Evolutionary conservation across 1,284 basidiomycete genomes (phyloP).

Genomic region (Ganoderma lucidum): DNA sequence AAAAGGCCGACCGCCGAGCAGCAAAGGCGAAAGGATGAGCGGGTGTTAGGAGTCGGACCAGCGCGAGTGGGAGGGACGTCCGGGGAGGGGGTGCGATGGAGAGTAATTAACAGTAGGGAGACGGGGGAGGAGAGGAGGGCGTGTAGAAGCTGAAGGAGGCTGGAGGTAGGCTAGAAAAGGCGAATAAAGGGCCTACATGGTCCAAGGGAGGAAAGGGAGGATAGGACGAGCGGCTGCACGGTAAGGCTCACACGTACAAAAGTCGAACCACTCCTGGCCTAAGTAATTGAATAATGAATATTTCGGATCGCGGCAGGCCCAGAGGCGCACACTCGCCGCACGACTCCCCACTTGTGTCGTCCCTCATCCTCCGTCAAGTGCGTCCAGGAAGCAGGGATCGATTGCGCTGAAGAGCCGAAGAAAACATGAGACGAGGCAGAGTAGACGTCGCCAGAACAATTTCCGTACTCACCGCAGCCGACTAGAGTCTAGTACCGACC

Average conservation of each 20-base stretch:
- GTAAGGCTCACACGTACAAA: constrained; percentile 18
- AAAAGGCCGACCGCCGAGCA: background rate
- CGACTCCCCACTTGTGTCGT: background rate
- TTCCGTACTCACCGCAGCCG: background rate
- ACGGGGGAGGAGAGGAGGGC: background rate
- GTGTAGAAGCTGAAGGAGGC: background rate
- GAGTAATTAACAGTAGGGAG: background rate
- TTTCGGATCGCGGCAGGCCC: constrained; percentile 5
- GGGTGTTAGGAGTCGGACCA: background rate
- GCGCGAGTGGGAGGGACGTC: background rate
- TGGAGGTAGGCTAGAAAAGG: background rate
- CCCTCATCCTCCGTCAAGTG: background rate
- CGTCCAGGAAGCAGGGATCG: background rate
- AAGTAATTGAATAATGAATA: background rate
- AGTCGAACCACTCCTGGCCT: constrained; percentile 20
- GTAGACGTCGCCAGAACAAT: background rate
- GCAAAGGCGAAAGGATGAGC: constrained; percentile 4
- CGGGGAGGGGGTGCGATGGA: background rate
- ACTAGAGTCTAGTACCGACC: background rate
- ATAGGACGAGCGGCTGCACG: constrained; percentile 6
- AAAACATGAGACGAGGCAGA: background rate
- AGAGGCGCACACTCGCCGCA: constrained; percentile 8
- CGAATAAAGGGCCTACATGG: constrained; percentile 16
- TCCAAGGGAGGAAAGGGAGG: constrained; percentile 1
- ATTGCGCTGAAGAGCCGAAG: background rate